phyloP scores from a whole-genome alignment of 2,329 filamentous ascomycete genomes.

The Fusarium bactridioides region DNA sequence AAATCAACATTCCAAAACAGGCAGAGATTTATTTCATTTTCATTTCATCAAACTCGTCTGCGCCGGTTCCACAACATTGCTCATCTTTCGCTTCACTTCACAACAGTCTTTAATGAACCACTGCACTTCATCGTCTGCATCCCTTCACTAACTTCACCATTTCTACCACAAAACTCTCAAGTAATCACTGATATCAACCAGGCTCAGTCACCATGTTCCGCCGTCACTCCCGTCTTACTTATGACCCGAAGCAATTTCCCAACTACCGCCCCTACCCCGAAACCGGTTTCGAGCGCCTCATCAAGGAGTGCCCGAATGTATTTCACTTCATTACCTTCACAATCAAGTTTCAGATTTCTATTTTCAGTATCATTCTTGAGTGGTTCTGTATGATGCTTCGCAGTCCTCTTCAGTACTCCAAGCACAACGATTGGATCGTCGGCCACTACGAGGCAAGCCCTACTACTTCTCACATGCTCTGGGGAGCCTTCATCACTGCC shows the following conservation, averaged over 20 bases:
- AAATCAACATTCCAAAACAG: background rate
- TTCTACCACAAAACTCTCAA: background rate
- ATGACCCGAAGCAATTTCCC: constrained; percentile 29
- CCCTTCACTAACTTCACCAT: background rate
- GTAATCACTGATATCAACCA: background rate
- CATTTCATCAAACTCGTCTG: background rate
- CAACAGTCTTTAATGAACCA: background rate
- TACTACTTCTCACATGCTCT: background rate
- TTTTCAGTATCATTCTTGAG: constrained; percentile 4
- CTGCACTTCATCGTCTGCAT: background rate
- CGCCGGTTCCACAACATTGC: background rate
- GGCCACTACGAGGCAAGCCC: constrained; percentile 8
- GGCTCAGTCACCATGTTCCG: constrained; percentile 10
- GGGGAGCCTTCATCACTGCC: constrained; percentile 18
- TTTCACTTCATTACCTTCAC: background rate
- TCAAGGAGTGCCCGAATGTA: background rate
- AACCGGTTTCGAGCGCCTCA: background rate
- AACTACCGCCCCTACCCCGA: constrained; percentile 12
- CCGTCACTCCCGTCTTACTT: background rate
- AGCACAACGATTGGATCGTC: constrained; percentile 18
- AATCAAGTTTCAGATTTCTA: background rate
- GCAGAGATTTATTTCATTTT: background rate
- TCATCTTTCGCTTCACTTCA: background rate
- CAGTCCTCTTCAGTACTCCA: background rate
- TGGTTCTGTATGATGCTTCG: constrained; percentile 12